A percentile compares a stretch with the other conserved stretches of the same genome.
These are phyloP conservation scores for Patellifolia procumbens DNA, from an alignment of 179 eudicot species.

Conservation along the genomic window DNA sequence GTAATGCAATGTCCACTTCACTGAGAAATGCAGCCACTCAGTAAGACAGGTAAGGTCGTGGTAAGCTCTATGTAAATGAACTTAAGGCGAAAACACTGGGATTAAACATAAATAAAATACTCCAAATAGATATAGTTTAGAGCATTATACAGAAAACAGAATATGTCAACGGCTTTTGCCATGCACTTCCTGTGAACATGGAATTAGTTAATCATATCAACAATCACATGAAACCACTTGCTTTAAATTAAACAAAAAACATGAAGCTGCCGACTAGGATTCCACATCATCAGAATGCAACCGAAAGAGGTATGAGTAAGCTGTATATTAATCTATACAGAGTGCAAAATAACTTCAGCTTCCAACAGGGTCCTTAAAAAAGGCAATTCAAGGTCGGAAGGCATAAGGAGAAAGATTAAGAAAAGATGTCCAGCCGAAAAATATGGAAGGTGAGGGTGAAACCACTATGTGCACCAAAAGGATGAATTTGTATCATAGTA, in stretches of 20 bases:
- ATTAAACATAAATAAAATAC: conserved; percentile 18
- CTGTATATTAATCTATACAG: conserved; percentile 7
- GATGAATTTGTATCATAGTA: conserved; percentile 27
- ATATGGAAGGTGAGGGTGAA: conserved; percentile 40
- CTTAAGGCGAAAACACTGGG: conserved; percentile 20
- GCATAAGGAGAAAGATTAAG: conserved; percentile 8
- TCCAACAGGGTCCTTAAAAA: conserved; percentile 28
- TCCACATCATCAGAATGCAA: conserved; percentile 15
- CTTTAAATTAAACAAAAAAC: conserved; percentile 15
- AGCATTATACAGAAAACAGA: conserved; percentile 28
- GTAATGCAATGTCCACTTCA: conserved; percentile 8
- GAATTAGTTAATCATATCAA: conserved; percentile 27
- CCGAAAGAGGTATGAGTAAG: conserved; percentile 18
- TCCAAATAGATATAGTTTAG: conserved; percentile 24
- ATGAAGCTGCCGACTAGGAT: conserved; percentile 23
- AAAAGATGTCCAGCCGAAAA: conserved; percentile 22
- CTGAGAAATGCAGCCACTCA: conserved; percentile 18
- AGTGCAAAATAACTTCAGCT: conserved; percentile 27
- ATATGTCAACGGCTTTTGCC: conserved; percentile 28
- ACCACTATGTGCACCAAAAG: conserved; percentile 32
- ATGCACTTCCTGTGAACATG: conserved; percentile 21
- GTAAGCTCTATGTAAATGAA: conserved; percentile 20
- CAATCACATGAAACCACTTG: conserved; percentile 29
- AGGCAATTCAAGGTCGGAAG: conserved; percentile 10
- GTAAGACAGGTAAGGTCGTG: conserved; percentile 25